phyloP scores from a whole-genome alignment of 176 grass and related monocot genomes.

The Metroxylon sagu region DNA sequence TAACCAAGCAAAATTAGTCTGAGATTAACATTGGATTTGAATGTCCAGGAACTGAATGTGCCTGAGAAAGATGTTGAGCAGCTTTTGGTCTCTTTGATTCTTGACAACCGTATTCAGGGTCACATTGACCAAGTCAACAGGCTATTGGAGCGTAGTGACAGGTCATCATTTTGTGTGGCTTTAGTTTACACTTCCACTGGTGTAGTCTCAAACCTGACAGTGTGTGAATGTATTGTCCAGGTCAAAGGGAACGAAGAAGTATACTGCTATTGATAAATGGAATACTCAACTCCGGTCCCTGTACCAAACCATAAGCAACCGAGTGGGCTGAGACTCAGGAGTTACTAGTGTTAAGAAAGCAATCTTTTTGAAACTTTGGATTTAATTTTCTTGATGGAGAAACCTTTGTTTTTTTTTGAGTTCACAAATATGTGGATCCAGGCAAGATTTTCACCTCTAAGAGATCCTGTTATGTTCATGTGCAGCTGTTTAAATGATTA shows the following conservation, averaged over 20 bases:
- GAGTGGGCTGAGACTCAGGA: constrained; percentile 43
- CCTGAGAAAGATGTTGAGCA: constrained; percentile 98
- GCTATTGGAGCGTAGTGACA: constrained; percentile 77
- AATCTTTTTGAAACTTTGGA: too few species aligned
- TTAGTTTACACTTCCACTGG: too few species aligned
- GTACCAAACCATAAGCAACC: constrained; percentile 78
- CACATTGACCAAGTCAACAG: constrained; percentile 99
- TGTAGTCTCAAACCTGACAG: too few species aligned
- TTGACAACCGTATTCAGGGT: constrained; percentile 90
- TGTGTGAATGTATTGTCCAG: constrained; percentile 27
- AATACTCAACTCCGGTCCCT: constrained; percentile 76
- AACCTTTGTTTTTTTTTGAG: too few species aligned
- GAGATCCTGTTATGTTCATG: too few species aligned
- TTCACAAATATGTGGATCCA: too few species aligned
- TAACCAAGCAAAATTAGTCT: too few species aligned
- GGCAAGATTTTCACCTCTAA: too few species aligned
- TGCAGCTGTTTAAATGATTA: too few species aligned
- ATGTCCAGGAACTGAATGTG: constrained; percentile 69
- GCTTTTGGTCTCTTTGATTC: constrained; percentile 85
- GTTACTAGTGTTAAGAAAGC: too few species aligned
- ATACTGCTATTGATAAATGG: constrained; percentile 92
- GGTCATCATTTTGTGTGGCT: constrained; percentile 20
- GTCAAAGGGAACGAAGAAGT: constrained; percentile 88
- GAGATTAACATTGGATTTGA: too few species aligned
- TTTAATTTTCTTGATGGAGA: too few species aligned